Evolutionary conservation across 2,329 filamentous ascomycete species (phyloP).

Genomic region (Sclerotinia nivalis): DNA sequence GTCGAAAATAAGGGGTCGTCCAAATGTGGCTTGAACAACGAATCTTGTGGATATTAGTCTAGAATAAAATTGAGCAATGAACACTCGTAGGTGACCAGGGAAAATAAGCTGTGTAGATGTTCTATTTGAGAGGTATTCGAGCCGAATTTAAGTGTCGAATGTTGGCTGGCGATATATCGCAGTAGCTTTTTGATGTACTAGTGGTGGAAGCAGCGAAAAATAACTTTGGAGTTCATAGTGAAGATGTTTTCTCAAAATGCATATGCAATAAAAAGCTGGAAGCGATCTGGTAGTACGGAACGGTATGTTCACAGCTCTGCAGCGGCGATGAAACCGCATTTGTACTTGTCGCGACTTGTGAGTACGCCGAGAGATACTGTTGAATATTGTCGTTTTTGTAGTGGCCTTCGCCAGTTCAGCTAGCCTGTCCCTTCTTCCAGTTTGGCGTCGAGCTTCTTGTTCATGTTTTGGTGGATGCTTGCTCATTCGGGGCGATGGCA

Average conservation of each 20-base stretch:
- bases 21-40: neutral
- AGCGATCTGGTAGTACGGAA: neutral
- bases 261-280: neutral
- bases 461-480: too few species aligned
- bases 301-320: neutral
- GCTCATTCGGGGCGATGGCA: neutral
- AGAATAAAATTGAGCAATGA: neutral
- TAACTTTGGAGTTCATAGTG: neutral
- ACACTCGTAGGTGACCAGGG: neutral
- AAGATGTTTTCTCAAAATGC: neutral
- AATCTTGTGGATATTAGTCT: neutral
- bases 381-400: neutral
- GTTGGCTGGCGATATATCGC: neutral
- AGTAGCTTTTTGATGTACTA: neutral
- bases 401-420: neutral
- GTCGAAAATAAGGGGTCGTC: neutral
- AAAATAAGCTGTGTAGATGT: neutral
- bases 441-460: neutral
- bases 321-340: neutral
- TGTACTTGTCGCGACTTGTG: neutral
- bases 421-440: rapidly evolving
- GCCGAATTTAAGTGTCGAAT: neutral
- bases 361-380: neutral
- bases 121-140: neutral
- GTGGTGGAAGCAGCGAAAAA: neutral